Percentiles rank a stretch among this genome's conserved stretches.
phyloP scores from a whole-genome alignment of 768 basidiomycete species.

The Collybia sp. region DNA sequence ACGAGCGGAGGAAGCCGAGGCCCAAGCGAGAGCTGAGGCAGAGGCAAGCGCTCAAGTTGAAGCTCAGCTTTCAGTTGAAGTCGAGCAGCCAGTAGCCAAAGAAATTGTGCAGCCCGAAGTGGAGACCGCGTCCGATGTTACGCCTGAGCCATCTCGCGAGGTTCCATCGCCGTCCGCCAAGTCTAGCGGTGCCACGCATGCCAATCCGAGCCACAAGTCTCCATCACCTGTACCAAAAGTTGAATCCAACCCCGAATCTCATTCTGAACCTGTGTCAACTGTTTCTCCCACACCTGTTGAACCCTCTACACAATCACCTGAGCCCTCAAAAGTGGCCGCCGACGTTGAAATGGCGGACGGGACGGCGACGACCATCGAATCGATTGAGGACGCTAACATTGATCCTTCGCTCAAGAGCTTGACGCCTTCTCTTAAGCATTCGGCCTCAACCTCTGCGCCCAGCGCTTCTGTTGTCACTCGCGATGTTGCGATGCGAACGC shows the following conservation, averaged over 20 bases:
- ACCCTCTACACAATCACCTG: neutral
- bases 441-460: neutral
- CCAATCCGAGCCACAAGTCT: too few relatives aligned
- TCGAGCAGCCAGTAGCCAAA: neutral
- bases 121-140: too few relatives aligned
- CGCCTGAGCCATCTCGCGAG: too few relatives aligned
- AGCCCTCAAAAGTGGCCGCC: neutral
- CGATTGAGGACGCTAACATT: slow-evolving; percentile 7
- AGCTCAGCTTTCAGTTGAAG: neutral
- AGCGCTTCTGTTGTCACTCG: too few relatives aligned
- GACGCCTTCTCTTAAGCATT: neutral
- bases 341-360: neutral
- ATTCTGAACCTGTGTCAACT: too few relatives aligned
- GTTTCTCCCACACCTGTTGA: neutral
- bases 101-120: slow-evolving; percentile 11
- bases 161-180: too few relatives aligned
- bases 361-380: neutral
- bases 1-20: slow-evolving; percentile 7
- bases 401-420: slow-evolving; percentile 11
- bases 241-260: neutral
- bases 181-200: too few relatives aligned
- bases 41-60: neutral
- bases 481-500: too few relatives aligned
- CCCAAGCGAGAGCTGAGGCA: slow-evolving; percentile 1
- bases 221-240: too few relatives aligned